Evolutionary conservation across 345 rosid species (phyloP), one percentile per base, ranked within the genome.

Genomic region (Odontarrhena argentea): DNA sequence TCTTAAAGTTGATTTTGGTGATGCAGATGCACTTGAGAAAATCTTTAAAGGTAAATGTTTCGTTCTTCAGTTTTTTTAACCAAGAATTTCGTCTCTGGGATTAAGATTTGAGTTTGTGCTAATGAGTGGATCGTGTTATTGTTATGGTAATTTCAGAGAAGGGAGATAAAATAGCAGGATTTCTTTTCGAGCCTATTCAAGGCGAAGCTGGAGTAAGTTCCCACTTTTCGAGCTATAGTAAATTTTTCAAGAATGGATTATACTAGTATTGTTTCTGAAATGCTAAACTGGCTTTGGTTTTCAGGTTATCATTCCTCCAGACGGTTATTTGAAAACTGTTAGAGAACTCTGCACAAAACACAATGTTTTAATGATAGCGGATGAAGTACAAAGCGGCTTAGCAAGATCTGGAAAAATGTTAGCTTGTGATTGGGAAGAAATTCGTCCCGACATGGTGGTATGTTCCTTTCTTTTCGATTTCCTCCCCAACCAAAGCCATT

Each of bases 181-280:
- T 89, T 83, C 91, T 94, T 68, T 94, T 91, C 30, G 99, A 94
- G 74, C 97, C 99, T 9, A 88, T 94, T 77, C 97, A 91, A 87
- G 99, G 99, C 51, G 99, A 94, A 78, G 97, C 99, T 64, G 96
- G 99, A 83, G 99, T 94, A 87, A 70, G 85, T 76, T 67, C 46
- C 5, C 2, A 4, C 40, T 36, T 36, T 36, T 28, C 48, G 3
- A 26, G 11, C 22, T 34, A 38, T 55, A 7, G 26, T 51, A 12
- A 30, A 30, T 6, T 38, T 56, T 38, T 24, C 45, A 6, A 36
- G 10, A 50, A 37, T 47, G 24, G 15, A 8, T 52, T 42, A 42
- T 18, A 1, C 36, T 57, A 45, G 46, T 10, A 44, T 59, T 26
- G 37, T 26, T 36, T 35, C 22, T 37, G 11, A 58, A 43, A 41